Evolutionary conservation across 1,139 yeast species (phyloP), one percentile per base, ranked within the genome.

Genomic region (Torulaspora pretoriensis): DNA sequence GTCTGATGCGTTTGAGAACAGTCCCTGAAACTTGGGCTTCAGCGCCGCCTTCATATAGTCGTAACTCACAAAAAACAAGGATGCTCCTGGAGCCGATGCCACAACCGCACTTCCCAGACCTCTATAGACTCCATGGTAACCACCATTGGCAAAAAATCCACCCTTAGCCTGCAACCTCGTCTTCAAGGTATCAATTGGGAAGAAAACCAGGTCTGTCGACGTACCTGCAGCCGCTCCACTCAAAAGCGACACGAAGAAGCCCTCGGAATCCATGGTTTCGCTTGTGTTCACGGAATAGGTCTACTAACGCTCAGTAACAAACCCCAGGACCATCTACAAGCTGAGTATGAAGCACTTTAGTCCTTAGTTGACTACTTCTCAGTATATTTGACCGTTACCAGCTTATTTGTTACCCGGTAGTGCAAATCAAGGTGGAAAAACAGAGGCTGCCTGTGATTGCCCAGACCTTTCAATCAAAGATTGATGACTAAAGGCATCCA

Each of bases 161-260:
- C 96, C 97, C 60, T 81, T 81, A 27, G 98, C 97, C 64, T 92
- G 99, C 13, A 92, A 70, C 48, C 99, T 71, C 0, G 99, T 92
- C 68, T 92, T 92, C 51, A 92, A 59, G 2, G 99, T 94, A 58
- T 94, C 99, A 37, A 92, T 87, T 8, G 99, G 98, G 71, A 92
- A 92, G 67, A 92, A 92, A 7, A 86, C 89, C 38, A 92, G 71
- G 68, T 92, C 99, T 1, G 97, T 90, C 5, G 95, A 82, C 3
- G 96, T 90, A 9, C 98, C 98, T 2, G 98, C 97, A 53, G 95
- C 82, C 13, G 88, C 98, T 36, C 99, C 98, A 60, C 94, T 81
- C 80, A 62, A 30, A 34, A 64, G 43, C 3, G 68, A 63, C 2
- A 56, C 53, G 10, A 62, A 22, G 51, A 63, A 59, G 35, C 52